Evolutionary conservation across 805 yeast genomes (phyloP), one percentile per base, ranked within the genome.

Genomic region (Myxozyma udenii): DNA sequence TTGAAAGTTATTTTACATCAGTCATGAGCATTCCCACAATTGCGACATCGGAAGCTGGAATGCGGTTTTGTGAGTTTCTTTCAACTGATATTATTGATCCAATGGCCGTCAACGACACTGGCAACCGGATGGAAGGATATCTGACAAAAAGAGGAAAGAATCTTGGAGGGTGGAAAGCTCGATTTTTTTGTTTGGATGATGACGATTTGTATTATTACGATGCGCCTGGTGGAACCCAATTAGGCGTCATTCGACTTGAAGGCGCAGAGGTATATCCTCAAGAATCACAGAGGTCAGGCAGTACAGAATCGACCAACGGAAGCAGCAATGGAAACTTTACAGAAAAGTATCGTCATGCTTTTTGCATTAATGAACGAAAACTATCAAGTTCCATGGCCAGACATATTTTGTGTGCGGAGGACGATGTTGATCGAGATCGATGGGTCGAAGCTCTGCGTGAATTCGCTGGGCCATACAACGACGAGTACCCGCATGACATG

Each of bases 361-460:
- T 83, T 58, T 72, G 80, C 28, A 61, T 75, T 7, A 61, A 62
- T 55, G 79, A 75, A 60, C 70, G 68, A 30, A 71, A 72, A 54
- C 73, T 73, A 53, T 58, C 66, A 33, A 73, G 72, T 25, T 33
- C 52, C 9, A 37, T 28, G 6, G 26, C 46, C n/a, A 71, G 57
- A 57, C 87, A 84, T 62, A 76, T 79, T 45, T 77, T 88, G 47
- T 87, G 95, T 67, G 84, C 93, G 1, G 95, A 89, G 65, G 80
- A 84, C 6, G 84, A 84, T 41, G 76, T 74, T 24, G 95, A 88
- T 63, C 75, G 91, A 50, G 90, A 84, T 61, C 71, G 71, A 7
- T 86, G 95, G 93, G 78, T 85, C 6, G 74, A 77, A 16, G 72
- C 72, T 14, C 66, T 74, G 28, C 44, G 45, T 19, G 64, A 61